Conservation (phyloP, 164 flowering plant species). For the Dillenia suffruticosa region DNA sequence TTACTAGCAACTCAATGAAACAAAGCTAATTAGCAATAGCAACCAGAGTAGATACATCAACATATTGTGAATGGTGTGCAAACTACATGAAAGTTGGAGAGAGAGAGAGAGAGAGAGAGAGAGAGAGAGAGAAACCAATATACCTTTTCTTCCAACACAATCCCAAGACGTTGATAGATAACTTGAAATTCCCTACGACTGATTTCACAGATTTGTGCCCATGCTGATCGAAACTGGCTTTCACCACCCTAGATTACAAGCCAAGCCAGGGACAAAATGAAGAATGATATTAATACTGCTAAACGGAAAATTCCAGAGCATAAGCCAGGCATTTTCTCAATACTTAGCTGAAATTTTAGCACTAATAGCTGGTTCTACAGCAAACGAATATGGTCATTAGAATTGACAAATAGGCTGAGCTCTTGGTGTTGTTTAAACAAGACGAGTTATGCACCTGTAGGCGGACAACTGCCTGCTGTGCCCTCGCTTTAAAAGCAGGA, state of each 20-base stretch:
- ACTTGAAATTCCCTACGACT: conserved; percentile 76
- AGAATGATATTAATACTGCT: not conserved
- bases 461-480: conserved; percentile 86
- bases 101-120: no score
- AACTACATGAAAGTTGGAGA: no score
- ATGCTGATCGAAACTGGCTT: conserved; percentile 62
- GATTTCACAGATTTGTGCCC: conserved; percentile 88
- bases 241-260: conserved; percentile 64
- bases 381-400: not conserved
- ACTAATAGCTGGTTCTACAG: not conserved
- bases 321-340: not conserved
- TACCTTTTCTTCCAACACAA: conserved; percentile 93
- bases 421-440: not conserved
- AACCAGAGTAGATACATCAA: no score
- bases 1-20: no score
- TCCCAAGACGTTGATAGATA: conserved; percentile 80
- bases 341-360: not conserved
- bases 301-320: not conserved
- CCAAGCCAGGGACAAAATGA: conserved; percentile 4
- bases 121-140: no score
- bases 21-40: no score
- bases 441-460: conserved; percentile 62
- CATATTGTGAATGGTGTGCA: no score
- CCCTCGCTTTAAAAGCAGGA: conserved; percentile 75
- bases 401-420: not conserved